Conservation (phyloP, 164 flowering plant species). For the Akebia trifoliata region DNA sequence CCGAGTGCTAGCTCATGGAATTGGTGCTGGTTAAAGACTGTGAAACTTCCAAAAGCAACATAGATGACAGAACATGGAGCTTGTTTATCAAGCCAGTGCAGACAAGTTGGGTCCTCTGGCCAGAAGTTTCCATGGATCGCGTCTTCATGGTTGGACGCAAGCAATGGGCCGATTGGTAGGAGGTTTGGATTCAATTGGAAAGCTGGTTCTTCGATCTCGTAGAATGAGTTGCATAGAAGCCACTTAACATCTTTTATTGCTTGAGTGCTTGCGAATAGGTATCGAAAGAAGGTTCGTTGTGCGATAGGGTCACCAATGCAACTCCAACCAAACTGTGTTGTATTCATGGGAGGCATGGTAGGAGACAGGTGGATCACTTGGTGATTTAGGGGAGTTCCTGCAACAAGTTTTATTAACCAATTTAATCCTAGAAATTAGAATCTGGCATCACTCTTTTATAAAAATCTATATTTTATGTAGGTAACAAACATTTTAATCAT, state of each 20-base stretch:
- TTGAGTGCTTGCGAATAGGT: not conserved
- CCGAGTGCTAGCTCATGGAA: conserved; percentile 47
- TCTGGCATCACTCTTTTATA: too few relatives aligned
- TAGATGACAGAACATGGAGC: conserved; percentile 37
- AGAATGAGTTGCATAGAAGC: conserved; percentile 4
- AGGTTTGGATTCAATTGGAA: conserved; percentile 15
- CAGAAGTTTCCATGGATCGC: conserved; percentile 20
- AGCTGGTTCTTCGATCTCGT: conserved; percentile 4
- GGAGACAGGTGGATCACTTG: conserved; percentile 7
- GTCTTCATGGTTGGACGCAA: conserved; percentile 1
- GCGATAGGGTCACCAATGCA: not conserved
- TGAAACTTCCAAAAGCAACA: conserved; percentile 47
- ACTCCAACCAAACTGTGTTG: not conserved
- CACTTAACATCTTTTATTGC: not conserved
- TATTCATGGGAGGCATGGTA: conserved; percentile 8
- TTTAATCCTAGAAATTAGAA: too few relatives aligned
- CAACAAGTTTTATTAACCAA: too few relatives aligned
- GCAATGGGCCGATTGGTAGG: conserved; percentile 34
- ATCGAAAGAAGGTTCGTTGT: not conserved
- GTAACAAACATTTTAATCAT: too few relatives aligned
- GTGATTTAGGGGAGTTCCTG: not conserved
- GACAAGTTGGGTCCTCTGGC: conserved; percentile 38
- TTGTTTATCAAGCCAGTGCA: conserved; percentile 42
- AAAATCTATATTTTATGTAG: too few relatives aligned
- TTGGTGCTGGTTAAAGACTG: conserved; percentile 25